Base-by-base conservation (phyloP, 2,329 filamentous ascomycete species). In the Diaporthe sp. region DNA sequence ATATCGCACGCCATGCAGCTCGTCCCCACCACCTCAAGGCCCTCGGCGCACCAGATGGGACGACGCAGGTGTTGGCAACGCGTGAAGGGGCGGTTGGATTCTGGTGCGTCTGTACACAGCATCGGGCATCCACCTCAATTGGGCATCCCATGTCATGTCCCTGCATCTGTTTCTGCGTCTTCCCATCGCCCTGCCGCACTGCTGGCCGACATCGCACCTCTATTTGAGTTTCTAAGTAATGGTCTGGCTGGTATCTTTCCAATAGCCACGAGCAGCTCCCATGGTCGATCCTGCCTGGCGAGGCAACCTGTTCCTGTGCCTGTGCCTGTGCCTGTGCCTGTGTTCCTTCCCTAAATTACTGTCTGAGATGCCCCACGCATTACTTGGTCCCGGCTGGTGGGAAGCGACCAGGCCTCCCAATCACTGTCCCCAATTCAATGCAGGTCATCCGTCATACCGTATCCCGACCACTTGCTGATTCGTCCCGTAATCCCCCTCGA, bases 51-150 rank as follows among this genome's bases (percentile, higher is more conserved):
- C 47, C 59, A 39, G 59, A 63, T 47, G 59, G 30, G 27, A 32
- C 19, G 42, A 22, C 42, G 42, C 39, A 4, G 25, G 27, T 35
- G 59, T 22, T 47, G 59, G 59, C 59, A 65, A 65, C 27, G 42
- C 10, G 39, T n/a, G 32, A 39, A 68, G n/a, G 47, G 32, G 25
- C 32, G 19, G 30, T 50, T 30, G 42, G 7, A 19, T 51, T 51
- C n/a, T 47, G 72, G 72, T n/a, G n/a, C n/a, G n/a, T n/a, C n/a
- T n/a, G n/a, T 59, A 71, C 22, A 51, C 68, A 44, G 68, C 68
- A 68, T 71, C 58, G 72, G 72, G 30, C 32, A 15, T 39, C 35
- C 37, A 53, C 44, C 70, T 71, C 32, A 27, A 55, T 63, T 42
- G 35, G 56, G 35, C 50, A 53, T 42, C 12, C 30, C 32, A 25